Evolutionary conservation across 805 yeast genomes (phyloP), one percentile per base, ranked within the genome.

Genomic region (Dipodascus albidus): DNA sequence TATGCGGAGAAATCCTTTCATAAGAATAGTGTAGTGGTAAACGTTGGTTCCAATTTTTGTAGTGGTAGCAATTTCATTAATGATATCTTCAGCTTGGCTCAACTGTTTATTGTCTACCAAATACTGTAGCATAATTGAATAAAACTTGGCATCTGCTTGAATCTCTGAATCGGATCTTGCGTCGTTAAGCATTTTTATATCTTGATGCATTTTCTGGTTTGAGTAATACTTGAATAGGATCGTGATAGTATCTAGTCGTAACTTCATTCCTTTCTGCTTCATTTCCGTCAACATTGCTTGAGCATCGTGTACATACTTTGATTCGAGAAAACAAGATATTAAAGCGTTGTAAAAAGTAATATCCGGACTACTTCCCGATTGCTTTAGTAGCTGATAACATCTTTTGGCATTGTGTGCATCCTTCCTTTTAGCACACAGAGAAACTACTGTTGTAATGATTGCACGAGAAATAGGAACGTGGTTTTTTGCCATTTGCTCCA

Each of bases 271-370:
- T 24, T 23, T 24, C 4, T 50, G 11, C 15, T 56, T 47, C 57
- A 74, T 51, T 3, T 54, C 54, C 9, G 62, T 53, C 48, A 71
- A 65, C 15, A 70, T 60, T 1, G 49, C 48, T 61, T 69, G 58
- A 0, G 73, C 73, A 21, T 55, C 56, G 1, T 59, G 57, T n/a
- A 67, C 55, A 41, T 66, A 63, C 42, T 67, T 61, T 2, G 66
- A 57, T 42, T 63, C 62, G 6, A 68, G 55, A 47, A 65, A 59
- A 20, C 67, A 58, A 23, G 59, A 54, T 23, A 76, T 58, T 3
- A 72, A 59, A 6, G 70, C 60, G 14, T 65, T 64, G 56, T 66
- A 67, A 6, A 68, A 54, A 8, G 55, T 56, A 1, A 59, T 60
- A 24, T 65, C 65, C 3, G 67, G 63, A 20, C 54, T 44, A 2